Base-by-base conservation (phyloP, 805 yeast genomes). In the Saccharomycopsis fermentans region DNA sequence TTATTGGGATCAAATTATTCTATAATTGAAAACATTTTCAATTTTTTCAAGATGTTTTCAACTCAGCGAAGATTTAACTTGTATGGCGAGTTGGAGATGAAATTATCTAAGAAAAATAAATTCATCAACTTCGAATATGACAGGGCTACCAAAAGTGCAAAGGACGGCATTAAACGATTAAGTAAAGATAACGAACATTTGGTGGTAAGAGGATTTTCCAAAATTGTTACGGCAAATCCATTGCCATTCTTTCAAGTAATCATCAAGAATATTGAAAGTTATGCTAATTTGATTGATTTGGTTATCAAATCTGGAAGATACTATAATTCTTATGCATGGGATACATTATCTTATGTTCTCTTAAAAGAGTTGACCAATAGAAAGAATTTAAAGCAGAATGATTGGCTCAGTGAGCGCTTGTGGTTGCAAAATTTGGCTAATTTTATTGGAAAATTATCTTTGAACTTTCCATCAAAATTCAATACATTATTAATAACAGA, bases 401-500 rank as follows among this genome's bases (percentile, higher is more conserved):
- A 90, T 71, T 97, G 97, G 8, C 72, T 92, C 58, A 82, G 83
- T 64, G 91, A 87, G 59, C 75, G 86, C 27, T 83, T 80, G 64
- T 92, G 98, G 98, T 77, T 90, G 36, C 94, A 86, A 65, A 86
- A 96, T 24, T 74, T 92, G 35, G 80, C 96, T 0, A 74, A 82
- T 0, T 91, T 92, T 67, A 81, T 88, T 56, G 96, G 96, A 0
- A 82, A 85, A 58, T 71, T 90, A 4, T 80, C 89, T 69, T 70
- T 79, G 64, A 68, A 76, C 52, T 75, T 83, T 73, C 73, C 81
- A 39, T 59, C 70, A 62, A 64, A 69, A 1, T 81, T 92, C 72
- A 84, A 84, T 64, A 66, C 87, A 39, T 68, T 73, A 3, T 89
- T 92, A 3, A 71, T 92, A 12, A 67, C 90, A 16, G 71, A 73